Percentiles rank a stretch among this genome's conserved stretches.
phyloP scores from a whole-genome alignment of 2,329 filamentous ascomycete genomes.

The Drechslerella coelobrocha region DNA sequence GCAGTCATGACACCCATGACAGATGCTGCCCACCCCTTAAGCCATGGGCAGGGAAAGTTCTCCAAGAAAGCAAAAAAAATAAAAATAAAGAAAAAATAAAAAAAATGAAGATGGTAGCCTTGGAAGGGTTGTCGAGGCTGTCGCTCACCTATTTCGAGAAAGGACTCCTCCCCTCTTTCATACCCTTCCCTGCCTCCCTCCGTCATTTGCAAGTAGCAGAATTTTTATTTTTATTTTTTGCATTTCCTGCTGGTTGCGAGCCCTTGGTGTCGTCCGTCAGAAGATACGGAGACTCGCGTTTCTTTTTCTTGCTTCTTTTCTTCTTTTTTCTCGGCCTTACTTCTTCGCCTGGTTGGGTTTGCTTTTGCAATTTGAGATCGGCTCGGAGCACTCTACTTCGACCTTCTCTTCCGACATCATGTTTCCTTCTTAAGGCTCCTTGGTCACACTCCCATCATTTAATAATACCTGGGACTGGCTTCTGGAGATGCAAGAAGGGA shows the following conservation, averaged over 20 bases:
- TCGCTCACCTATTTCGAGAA: slow-evolving; percentile 34
- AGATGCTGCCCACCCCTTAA: slow-evolving; percentile 31
- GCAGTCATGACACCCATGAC: slow-evolving; percentile 42
- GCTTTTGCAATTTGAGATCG: slow-evolving; percentile 35
- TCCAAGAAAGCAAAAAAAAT: neutral
- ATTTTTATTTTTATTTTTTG: slow-evolving; percentile 32
- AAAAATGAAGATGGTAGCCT: slow-evolving; percentile 38
- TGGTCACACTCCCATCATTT: slow-evolving; percentile 23
- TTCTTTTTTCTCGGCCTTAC: neutral
- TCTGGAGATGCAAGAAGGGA: slow-evolving; percentile 48
- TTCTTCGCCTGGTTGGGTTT: slow-evolving; percentile 22
- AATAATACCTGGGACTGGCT: slow-evolving; percentile 37
- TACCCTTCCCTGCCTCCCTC: slow-evolving; percentile 42
- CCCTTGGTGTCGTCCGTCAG: neutral
- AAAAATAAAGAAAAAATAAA: slow-evolving; percentile 15
- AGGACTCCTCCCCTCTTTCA: slow-evolving; percentile 42
- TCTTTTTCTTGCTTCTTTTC: slow-evolving; percentile 9
- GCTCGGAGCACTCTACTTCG: slow-evolving; percentile 30
- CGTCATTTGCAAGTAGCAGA: slow-evolving; percentile 46
- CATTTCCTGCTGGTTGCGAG: neutral
- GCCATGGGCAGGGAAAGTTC: slow-evolving; percentile 41
- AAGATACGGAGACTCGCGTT: slow-evolving; percentile 31
- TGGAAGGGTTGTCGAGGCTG: slow-evolving; percentile 23
- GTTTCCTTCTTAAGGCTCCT: slow-evolving; percentile 44
- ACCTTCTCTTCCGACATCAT: slow-evolving; percentile 24